Evolutionary conservation across 1,284 basidiomycete species (phyloP).

Genomic region (Pholiota adiposa): DNA sequence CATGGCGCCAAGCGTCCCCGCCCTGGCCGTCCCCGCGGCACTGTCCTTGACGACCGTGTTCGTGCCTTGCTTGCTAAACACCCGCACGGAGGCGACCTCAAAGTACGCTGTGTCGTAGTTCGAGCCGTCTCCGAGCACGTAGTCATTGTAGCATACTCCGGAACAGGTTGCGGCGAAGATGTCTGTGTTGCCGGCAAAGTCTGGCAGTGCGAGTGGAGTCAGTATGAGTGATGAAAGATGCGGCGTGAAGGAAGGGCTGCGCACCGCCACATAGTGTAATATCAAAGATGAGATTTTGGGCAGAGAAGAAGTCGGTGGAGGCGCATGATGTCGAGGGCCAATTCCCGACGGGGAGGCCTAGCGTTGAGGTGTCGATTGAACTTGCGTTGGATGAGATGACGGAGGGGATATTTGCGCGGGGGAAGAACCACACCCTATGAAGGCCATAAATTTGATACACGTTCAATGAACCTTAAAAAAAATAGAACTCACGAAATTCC

Average conservation of each 20-base stretch:
- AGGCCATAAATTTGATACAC: not conserved
- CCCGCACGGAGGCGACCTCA: constrained; percentile 66
- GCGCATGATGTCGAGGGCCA: constrained; percentile 67
- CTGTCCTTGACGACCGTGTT: constrained; percentile 18
- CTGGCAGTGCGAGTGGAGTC: constrained; percentile 21
- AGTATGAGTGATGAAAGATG: not conserved
- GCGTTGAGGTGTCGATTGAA: constrained; percentile 62
- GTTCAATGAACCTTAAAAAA: not conserved
- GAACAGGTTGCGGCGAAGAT: constrained; percentile 69
- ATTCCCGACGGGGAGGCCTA: constrained; percentile 72
- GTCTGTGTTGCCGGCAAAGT: constrained; percentile 51
- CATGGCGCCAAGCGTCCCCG: not conserved
- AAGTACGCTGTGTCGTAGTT: constrained; percentile 78
- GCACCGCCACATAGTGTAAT: constrained; percentile 78
- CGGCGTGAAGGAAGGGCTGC: constrained; percentile 20
- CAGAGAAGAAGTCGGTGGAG: constrained; percentile 61
- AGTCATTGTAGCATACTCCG: constrained; percentile 74
- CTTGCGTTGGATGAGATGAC: constrained; percentile 55
- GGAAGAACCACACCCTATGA: constrained; percentile 76
- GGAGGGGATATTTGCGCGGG: constrained; percentile 61
- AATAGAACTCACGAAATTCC: constrained; percentile 51
- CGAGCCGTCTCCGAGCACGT: constrained; percentile 68
- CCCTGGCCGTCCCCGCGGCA: not conserved
- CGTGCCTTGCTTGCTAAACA: constrained; percentile 46
- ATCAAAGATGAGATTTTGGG: constrained; percentile 73